phyloP scores from a whole-genome alignment of 1,139 yeast species.

The Nematodospora anomalae region DNA sequence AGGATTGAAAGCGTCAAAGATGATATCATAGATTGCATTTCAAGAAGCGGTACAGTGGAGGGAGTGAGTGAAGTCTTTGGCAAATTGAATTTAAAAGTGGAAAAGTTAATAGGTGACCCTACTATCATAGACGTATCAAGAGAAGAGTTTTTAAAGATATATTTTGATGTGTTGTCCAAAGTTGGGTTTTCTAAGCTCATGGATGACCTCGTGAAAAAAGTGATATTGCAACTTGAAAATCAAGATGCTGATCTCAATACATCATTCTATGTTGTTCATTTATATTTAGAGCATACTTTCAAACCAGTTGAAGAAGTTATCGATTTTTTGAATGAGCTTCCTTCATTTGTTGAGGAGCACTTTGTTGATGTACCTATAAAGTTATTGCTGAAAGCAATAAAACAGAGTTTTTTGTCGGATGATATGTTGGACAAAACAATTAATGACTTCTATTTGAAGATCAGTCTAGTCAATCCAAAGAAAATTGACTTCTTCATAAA shows the following conservation, averaged over 20 bases:
- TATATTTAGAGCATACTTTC: conserved; percentile 6
- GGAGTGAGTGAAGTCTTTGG: neutral
- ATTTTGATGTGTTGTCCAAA: conserved; percentile 7
- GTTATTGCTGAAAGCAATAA: conserved; percentile 20
- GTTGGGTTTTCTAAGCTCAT: conserved; percentile 6
- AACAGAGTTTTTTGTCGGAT: conserved; percentile 9
- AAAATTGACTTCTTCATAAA: conserved; percentile 16
- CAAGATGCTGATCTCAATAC: conserved; percentile 13
- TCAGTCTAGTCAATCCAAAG: conserved; percentile 19
- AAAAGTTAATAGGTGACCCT: neutral
- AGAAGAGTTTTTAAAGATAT: conserved; percentile 4
- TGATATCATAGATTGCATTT: conserved; percentile 2
- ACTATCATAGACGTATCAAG: conserved; percentile 2
- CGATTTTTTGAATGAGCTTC: conserved; percentile 21
- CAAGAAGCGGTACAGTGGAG: neutral
- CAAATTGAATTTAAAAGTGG: conserved; percentile 2
- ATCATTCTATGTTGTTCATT: conserved; percentile 7
- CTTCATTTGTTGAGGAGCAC: conserved; percentile 28
- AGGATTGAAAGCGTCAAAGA: conserved; percentile 5
- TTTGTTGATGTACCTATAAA: conserved; percentile 27
- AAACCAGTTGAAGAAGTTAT: conserved; percentile 5
- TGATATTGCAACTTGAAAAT: conserved; percentile 24
- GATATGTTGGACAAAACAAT: conserved; percentile 22
- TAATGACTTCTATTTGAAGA: conserved; percentile 33
- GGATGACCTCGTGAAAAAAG: conserved; percentile 21